Evolutionary conservation across 257 asterid genomes (phyloP).

Genomic region (Solanum bukasovii): DNA sequence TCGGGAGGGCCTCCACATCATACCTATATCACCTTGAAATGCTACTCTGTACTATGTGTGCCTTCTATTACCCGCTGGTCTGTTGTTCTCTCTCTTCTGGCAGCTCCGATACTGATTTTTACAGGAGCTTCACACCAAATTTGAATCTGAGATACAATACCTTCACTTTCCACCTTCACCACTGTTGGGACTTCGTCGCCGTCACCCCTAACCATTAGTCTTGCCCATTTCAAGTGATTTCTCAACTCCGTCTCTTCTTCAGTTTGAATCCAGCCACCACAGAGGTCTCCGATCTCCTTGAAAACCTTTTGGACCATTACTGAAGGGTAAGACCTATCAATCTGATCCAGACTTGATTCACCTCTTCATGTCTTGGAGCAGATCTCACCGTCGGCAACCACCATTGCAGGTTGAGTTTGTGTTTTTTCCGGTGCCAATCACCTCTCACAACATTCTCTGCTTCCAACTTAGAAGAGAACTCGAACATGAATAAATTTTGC

Average conservation of each 20-base stretch:
- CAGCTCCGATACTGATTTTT: not conserved
- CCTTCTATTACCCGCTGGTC: not conserved
- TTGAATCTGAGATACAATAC: not conserved
- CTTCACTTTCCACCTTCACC: not conserved
- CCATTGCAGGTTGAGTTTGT: not conserved
- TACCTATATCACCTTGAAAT: not conserved
- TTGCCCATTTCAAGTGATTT: not conserved
- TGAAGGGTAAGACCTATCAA: not conserved
- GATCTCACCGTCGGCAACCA: not conserved
- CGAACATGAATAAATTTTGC: not conserved
- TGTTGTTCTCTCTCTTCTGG: not conserved
- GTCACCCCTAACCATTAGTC: not conserved
- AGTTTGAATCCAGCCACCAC: not conserved
- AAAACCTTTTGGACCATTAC: not conserved
- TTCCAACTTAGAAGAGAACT: not conserved
- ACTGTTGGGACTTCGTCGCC: not conserved
- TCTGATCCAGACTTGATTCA: not conserved
- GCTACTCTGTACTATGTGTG: not conserved
- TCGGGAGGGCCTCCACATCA: not conserved
- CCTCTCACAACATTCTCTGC: not conserved
- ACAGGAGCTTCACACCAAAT: not conserved
- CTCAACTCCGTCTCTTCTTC: not conserved
- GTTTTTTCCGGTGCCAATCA: not conserved
- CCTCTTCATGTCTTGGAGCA: not conserved
- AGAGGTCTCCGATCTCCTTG: not conserved